A percentile compares a stretch with the other conserved stretches of the same genome.
Evolutionary conservation across 129 eudicot genomes (phyloP).

Genomic region (Artemisia tridentata): DNA sequence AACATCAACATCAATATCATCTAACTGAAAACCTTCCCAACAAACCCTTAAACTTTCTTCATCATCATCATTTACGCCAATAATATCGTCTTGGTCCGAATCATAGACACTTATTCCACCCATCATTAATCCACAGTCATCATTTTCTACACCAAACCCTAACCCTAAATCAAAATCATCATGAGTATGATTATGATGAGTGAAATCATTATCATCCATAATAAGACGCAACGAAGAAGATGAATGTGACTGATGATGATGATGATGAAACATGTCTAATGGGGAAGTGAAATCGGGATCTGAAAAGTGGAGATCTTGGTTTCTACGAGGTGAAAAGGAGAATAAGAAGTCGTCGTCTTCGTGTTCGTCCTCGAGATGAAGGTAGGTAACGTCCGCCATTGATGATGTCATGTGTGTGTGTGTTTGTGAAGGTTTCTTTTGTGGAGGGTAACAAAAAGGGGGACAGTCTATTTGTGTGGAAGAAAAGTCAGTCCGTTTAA

Average conservation of each 20-base stretch:
- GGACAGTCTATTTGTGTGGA: not conserved
- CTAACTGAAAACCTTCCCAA: slow-evolving; percentile 52
- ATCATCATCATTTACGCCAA: slow-evolving; percentile 33
- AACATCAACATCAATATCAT: slow-evolving; percentile 17
- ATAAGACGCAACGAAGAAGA: slow-evolving; percentile 16
- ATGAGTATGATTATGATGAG: not conserved
- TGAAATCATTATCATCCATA: slow-evolving; percentile 23
- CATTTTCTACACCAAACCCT: slow-evolving; percentile 29
- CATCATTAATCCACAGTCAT: slow-evolving; percentile 35
- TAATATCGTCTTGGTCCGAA: slow-evolving; percentile 30
- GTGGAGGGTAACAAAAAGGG: not conserved
- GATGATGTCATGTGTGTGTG: slow-evolving; percentile 12
- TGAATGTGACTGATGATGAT: slow-evolving; percentile 45
- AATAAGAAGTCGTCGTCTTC: slow-evolving; percentile 11
- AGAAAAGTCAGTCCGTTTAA: too few relatives aligned
- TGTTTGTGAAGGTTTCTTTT: slow-evolving; percentile 15
- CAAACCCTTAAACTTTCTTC: slow-evolving; percentile 31
- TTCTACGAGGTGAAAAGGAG: slow-evolving; percentile 28
- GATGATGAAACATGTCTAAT: slow-evolving; percentile 22
- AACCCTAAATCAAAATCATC: slow-evolving; percentile 37
- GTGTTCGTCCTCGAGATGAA: slow-evolving; percentile 33
- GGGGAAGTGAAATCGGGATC: slow-evolving; percentile 39
- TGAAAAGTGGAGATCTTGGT: slow-evolving; percentile 32
- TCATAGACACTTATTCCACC: slow-evolving; percentile 39
- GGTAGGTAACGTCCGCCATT: slow-evolving; percentile 54